Base-by-base conservation (phyloP, 2,329 filamentous ascomycete species). In the Arthrobotrys pseudoclavata region DNA sequence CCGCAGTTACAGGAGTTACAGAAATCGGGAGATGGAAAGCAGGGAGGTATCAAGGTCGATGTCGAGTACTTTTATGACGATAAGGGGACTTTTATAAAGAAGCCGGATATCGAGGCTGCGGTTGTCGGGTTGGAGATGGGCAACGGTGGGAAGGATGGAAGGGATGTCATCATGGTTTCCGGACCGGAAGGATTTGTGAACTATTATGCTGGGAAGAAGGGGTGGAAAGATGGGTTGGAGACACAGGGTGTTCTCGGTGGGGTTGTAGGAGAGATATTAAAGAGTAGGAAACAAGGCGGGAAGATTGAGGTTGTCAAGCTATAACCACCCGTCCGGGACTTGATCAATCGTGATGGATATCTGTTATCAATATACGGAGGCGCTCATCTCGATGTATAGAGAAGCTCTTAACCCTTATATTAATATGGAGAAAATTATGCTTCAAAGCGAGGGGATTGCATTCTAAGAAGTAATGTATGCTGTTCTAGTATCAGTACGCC, bases 151-250 rank as follows among this genome's bases (percentile, higher is more conserved):
- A 48, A 76, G 79, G 81, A 84, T 0, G 86, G 88, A 0, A 88
- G 87, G 79, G 90, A 90, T 76, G 83, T 97, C 20, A 85, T 97
- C n/a, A 86, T 97, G 69, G 88, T 98, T 0, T 97, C 94, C 0
- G 96, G 96, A 0, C 95, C 96, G 0, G 93, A 97, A 67, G 95
- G 96, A 0, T 98, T 98, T 84, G 87, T 98, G 45, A 87, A 88
- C 50, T 88, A 91, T 79, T 92, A 92, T 84, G 93, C 93, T 1
- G 95, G 96, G 0, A 86, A 90, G 9, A 97, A 97, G 84, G 84
- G 67, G 0, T 96, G 93, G 92, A 85, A 87, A 10, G 87, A 87
- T 29, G 93, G 93, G 0, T 85, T 86, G 71, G 91, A 97, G 84
- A 86, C 88, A 10, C 94, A 97, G 82, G 94, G 94, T 0, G 86